Evolutionary conservation across 139 green algal species (phyloP).

Genomic region (Diplosphaera chodatii): DNA sequence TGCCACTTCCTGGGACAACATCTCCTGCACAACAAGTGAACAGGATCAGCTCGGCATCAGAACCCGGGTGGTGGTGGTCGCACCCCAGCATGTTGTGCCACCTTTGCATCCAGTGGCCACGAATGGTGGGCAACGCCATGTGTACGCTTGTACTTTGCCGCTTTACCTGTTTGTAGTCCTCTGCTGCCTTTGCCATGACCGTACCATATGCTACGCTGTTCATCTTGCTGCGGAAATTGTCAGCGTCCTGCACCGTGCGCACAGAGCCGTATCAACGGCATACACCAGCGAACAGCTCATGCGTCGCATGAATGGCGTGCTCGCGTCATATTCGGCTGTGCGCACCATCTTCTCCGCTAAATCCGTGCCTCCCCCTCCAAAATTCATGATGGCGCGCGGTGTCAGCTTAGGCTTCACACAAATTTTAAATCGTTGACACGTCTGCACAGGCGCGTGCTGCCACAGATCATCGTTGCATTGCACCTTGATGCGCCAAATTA

Average conservation of each 20-base stretch:
- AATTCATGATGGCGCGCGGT: background rate
- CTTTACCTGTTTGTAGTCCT: constrained; percentile 82
- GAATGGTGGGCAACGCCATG: too few species aligned
- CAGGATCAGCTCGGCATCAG: constrained; percentile 1
- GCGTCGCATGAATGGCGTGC: too few species aligned
- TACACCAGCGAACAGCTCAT: too few species aligned
- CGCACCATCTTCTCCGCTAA: background rate
- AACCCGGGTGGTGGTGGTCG: too few species aligned
- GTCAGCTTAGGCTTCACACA: background rate
- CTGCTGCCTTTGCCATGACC: constrained; percentile 72
- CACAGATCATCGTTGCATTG: background rate
- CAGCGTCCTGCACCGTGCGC: constrained; percentile 31
- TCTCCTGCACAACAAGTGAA: constrained; percentile 22
- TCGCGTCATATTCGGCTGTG: too few species aligned
- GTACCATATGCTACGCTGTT: constrained; percentile 74
- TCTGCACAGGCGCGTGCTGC: too few species aligned
- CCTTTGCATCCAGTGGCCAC: too few species aligned
- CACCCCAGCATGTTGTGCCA: too few species aligned
- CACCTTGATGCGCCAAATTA: too few species aligned
- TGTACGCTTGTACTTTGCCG: too few species aligned
- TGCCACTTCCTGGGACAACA: constrained; percentile 24
- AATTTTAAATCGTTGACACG: too few species aligned
- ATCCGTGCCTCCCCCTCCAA: background rate
- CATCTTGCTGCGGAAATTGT: constrained; percentile 63
- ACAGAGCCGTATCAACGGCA: too few species aligned